Conservation (phyloP, 2,329 filamentous ascomycete species). For the Aspergillus ustus region DNA sequence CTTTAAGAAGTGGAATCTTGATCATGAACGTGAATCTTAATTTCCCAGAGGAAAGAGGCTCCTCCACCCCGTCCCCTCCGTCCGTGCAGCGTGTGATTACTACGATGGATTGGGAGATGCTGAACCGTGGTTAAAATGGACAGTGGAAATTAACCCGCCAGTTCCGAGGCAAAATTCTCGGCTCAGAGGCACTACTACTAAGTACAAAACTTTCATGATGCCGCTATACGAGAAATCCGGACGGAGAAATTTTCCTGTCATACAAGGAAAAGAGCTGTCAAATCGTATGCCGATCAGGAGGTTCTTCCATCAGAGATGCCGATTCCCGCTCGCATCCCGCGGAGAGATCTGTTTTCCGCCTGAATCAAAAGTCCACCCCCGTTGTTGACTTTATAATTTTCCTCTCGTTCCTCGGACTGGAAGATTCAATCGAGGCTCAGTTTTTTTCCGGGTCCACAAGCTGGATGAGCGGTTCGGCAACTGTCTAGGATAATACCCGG, state of each 20-base stretch:
- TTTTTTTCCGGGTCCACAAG: constrained; percentile 23
- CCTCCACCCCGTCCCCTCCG: constrained; percentile 4
- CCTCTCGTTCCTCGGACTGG: background rate
- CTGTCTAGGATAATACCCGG: background rate
- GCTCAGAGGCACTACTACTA: background rate
- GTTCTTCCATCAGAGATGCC: constrained; percentile 12
- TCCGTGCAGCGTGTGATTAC: constrained; percentile 6
- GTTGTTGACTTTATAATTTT: background rate
- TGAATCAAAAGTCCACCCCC: background rate
- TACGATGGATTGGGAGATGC: background rate
- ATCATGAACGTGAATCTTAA: constrained; percentile 14
- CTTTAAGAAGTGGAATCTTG: constrained; percentile 1
- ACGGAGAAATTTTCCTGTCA: background rate
- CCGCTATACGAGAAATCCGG: background rate
- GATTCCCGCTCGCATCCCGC: constrained; percentile 11
- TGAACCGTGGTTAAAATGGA: background rate
- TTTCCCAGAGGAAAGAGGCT: constrained; percentile 4
- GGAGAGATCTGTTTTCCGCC: constrained; percentile 6
- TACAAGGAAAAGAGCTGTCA: constrained; percentile 15
- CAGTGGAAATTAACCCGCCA: constrained; percentile 3
- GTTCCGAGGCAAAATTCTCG: background rate
- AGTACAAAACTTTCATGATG: background rate
- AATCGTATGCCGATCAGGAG: constrained; percentile 22
- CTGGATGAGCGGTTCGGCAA: constrained; percentile 27
- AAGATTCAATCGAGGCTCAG: constrained; percentile 11